A percentile compares a stretch with the other conserved stretches of the same genome.
These are phyloP conservation scores for Sequoia sempervirens DNA, from an alignment of 75 land plant genomes.

Conservation along the genomic window DNA sequence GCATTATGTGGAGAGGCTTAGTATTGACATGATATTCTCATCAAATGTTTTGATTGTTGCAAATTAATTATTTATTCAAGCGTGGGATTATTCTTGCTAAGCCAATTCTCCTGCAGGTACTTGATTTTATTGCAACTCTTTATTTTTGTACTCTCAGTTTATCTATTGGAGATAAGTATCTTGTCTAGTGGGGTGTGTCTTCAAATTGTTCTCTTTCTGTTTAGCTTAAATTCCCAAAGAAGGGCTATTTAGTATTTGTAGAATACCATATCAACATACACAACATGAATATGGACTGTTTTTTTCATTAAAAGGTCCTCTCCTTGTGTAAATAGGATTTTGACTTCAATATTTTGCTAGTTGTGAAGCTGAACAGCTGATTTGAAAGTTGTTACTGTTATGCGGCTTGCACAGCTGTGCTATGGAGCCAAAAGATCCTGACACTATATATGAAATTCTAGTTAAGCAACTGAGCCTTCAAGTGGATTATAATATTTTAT, in stretches of 20 bases:
- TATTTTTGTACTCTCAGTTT: neutral
- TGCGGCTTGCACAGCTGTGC: neutral
- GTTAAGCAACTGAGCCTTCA: neutral
- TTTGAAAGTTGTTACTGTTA: neutral
- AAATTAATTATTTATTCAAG: neutral
- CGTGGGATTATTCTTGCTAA: neutral
- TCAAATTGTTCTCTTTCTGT: neutral
- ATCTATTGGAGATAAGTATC: neutral
- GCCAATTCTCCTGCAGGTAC: neutral
- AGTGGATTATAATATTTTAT: neutral
- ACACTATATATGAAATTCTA: neutral
- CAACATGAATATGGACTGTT: neutral
- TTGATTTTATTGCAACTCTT: no score
- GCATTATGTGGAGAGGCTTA: neutral
- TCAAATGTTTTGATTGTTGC: neutral
- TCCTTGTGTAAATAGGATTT: neutral
- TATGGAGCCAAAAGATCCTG: neutral
- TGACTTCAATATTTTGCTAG: neutral
- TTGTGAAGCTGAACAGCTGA: neutral
- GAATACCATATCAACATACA: neutral
- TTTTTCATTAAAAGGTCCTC: neutral
- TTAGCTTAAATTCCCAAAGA: neutral
- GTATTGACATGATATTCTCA: neutral
- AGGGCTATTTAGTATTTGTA: neutral
- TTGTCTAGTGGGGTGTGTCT: neutral